Evolutionary conservation across 2,329 filamentous ascomycete species (phyloP), one percentile per base, ranked within the genome.

Genomic region (Lojkania enalia): DNA sequence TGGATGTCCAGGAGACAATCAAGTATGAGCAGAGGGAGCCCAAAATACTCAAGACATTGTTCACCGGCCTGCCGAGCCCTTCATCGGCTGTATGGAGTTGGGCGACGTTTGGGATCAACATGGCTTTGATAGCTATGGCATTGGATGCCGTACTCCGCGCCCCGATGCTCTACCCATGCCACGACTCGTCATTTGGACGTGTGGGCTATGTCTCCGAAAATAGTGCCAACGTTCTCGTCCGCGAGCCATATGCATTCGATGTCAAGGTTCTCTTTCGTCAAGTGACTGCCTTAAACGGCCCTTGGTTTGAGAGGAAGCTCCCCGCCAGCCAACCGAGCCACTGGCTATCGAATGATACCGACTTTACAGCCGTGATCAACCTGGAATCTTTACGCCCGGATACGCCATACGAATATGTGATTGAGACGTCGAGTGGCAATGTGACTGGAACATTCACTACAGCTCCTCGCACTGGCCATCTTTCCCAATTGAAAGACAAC

Each of bases 191-290:
- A 0, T 95, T 99, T 66, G 88, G 88, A 30, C 82, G 94, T 6
- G 75, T 96, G 13, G 94, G 94, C 19, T 92, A 92, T 66, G 86
- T 97, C 20, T 95, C 90, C 3, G 81, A 88, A 14, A 81, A 78
- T 0, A 86, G 86, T 44, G 94, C 90, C 16, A 90, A 84, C 49
- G 78, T 99, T 29, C 74, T 99, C 20, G 77, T 99, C 35, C 82
- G 94, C 45, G 94, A 97, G 68, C 90, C 94, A 1, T 82, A 95
- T 55, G 77, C 82, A 39, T 66, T 79, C 23, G 83, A 87, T 57
- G 80, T 95, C 64, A 79, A 51, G 38, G 58, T 64, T 12, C 49
- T 58, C 14, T 70, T 68, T 39, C 60, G 66, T 7, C 60, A 63
- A 0, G 51, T 67, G 16, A 66, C 25, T 52, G 60, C 30, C 5